These are phyloP conservation scores for Kurtzmaniella cleridarum DNA, from an alignment of 805 yeast genomes.

Conservation along the genomic window DNA sequence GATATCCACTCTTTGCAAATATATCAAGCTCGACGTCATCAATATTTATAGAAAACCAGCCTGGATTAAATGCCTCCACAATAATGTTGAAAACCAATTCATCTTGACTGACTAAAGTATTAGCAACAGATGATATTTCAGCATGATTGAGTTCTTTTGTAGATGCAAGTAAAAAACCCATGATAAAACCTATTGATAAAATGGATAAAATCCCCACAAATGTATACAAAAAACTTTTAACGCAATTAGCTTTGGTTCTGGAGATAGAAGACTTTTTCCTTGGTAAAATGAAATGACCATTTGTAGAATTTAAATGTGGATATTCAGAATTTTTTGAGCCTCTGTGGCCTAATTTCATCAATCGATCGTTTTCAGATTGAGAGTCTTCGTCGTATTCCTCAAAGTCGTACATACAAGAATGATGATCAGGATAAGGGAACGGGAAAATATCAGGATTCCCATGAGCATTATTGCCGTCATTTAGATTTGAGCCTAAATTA, in stretches of 20 bases:
- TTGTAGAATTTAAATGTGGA: conserved; percentile 16
- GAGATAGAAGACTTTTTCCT: conserved; percentile 20
- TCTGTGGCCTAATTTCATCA: conserved; percentile 4
- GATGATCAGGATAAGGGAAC: conserved; percentile 29
- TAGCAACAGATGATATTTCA: conserved; percentile 54
- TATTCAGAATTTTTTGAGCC: conserved; percentile 11
- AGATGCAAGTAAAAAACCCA: conserved; percentile 82
- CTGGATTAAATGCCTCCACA: conserved; percentile 82
- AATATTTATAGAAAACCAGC: conserved; percentile 64
- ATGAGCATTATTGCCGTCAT: conserved; percentile 6
- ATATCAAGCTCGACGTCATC: conserved; percentile 71
- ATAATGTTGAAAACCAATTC: conserved; percentile 77
- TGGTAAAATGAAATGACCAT: conserved; percentile 23
- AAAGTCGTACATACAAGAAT: conserved; percentile 29
- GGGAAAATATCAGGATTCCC: conserved; percentile 24
- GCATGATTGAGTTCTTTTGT: conserved; percentile 76
- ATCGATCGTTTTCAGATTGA: conserved; percentile 8
- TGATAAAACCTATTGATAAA: conserved; percentile 67
- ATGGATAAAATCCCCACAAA: conserved; percentile 42
- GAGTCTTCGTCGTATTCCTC: conserved; percentile 35
- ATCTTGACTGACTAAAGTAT: conserved; percentile 74
- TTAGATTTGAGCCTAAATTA: conserved; percentile 5
- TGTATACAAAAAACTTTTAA: conserved; percentile 38
- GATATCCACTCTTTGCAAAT: conserved; percentile 67
- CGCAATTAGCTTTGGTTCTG: conserved; percentile 13